Percentiles rank a stretch among this genome's conserved stretches.
Conservation (phyloP, 805 yeast species). For the Starmerella stigmatis region DNA sequence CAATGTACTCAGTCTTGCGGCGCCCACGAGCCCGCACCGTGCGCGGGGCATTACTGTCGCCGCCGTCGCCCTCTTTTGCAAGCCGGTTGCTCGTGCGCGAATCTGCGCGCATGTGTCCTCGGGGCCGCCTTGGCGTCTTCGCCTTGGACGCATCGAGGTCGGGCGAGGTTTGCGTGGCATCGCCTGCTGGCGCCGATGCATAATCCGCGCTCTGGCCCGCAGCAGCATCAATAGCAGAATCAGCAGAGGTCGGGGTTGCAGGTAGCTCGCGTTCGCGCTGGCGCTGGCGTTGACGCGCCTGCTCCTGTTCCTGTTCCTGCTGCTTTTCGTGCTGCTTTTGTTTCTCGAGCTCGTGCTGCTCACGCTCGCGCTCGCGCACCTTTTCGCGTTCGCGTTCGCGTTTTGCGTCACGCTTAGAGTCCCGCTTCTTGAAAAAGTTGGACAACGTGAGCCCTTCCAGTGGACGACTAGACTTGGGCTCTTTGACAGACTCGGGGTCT, state of each 20-base stretch:
- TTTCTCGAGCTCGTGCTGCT: background rate
- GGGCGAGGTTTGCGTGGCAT: background rate
- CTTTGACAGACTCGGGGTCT: conserved; percentile 12
- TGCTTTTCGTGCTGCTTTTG: background rate
- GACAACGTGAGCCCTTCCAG: conserved; percentile 14
- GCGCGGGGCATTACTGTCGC: background rate
- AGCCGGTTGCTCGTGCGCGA: conserved; percentile 13
- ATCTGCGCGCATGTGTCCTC: conserved; percentile 16
- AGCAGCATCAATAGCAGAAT: background rate
- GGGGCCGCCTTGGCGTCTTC: background rate
- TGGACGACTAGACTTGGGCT: conserved; percentile 4
- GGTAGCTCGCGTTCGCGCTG: background rate
- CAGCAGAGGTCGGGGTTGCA: background rate
- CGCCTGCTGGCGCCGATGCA: no score
- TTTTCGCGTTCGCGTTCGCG: background rate
- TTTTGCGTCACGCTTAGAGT: conserved; percentile 3
- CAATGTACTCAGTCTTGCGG: background rate
- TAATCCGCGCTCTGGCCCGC: no score
- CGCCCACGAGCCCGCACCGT: background rate
- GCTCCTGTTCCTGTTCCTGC: background rate
- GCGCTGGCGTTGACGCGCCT: background rate
- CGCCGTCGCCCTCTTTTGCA: background rate
- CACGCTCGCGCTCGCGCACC: background rate
- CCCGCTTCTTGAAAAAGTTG: conserved; percentile 24
- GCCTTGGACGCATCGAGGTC: background rate